Evolutionary conservation across 805 yeast genomes (phyloP), one percentile per base, ranked within the genome.

Genomic region (Metschnikowia noctiluminum): DNA sequence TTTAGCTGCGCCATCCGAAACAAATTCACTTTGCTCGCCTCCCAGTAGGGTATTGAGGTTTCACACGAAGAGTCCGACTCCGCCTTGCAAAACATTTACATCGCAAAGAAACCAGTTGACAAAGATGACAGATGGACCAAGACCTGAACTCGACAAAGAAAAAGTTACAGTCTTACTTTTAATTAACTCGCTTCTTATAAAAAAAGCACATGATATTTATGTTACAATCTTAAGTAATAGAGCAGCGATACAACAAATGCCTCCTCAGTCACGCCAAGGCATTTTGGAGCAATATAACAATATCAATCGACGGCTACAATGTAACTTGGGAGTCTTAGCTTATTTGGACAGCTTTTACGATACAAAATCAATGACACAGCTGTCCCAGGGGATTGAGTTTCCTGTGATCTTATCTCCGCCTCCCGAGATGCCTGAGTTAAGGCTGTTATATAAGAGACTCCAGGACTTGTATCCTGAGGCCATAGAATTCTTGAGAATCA

Each of bases 371-470:
- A 62, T 61, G 3, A 53, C 61, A 6, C 64, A 60, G n/a, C 63
- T 59, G 39, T 58, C 61, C 0, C 50, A 50, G 45, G 60, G 42
- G 49, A 60, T 42, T 53, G 63, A 28, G 13, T 73, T 73, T 47
- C 85, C 85, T 2, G 71, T 75, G 30, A 76, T 80, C 37, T 70
- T 79, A 50, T 66, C 78, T 1, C 76, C 85, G 6, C 84, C 84
- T 7, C 73, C 73, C 3, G 83, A 78, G 40, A 69, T 79, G 65
- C 82, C 83, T 0, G 84, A 79, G 54, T 65, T 80, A 38, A 65
- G 66, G 43, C 75, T 70, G 35, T 68, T 75, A 37, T 80, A 80
- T 59, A 66, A 68, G n/a, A 65, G 69, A 42, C 62, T 76, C 28
- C 78, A 75, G 55, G 75, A 74, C 45, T 58, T 80, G 35, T 80